Conservation (phyloP, 2,329 filamentous ascomycete species). For the Aspergillus alliaceus region DNA sequence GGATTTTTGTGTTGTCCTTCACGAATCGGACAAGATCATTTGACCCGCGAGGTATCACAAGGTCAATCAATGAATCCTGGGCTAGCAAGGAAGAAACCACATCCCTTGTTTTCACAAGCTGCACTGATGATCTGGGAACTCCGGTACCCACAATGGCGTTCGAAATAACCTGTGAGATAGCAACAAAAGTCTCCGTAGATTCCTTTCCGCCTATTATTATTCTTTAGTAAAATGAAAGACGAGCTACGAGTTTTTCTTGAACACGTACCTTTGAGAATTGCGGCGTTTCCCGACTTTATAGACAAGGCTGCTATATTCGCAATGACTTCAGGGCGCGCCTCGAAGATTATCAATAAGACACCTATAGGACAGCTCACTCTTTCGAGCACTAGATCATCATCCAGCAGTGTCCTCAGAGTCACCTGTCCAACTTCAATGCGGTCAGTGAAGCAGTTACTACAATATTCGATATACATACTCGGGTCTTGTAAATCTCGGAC, state of each 20-base stretch:
- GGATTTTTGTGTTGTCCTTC: slow-evolving; percentile 88
- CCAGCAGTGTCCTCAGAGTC: slow-evolving; percentile 78
- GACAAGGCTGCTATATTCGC: slow-evolving; percentile 95
- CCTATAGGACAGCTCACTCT: slow-evolving; percentile 92
- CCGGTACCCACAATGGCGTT: slow-evolving; percentile 68
- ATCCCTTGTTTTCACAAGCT: slow-evolving; percentile 91
- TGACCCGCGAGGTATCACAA: slow-evolving; percentile 88
- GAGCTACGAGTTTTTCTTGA: background rate
- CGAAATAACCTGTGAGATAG: slow-evolving; percentile 84
- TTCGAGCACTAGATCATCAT: slow-evolving; percentile 81
- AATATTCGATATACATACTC: slow-evolving; percentile 54
- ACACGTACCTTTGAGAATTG: slow-evolving; percentile 78
- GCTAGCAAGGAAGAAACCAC: slow-evolving; percentile 84
- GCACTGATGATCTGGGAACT: slow-evolving; percentile 83
- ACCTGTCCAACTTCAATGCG: slow-evolving; percentile 69
- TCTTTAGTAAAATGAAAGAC: slow-evolving; percentile 6
- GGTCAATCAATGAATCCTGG: slow-evolving; percentile 84
- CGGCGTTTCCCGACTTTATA: slow-evolving; percentile 95
- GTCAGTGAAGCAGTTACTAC: slow-evolving; percentile 12
- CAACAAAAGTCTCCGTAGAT: slow-evolving; percentile 89
- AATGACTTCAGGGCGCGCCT: slow-evolving; percentile 95
- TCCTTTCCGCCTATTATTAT: slow-evolving; percentile 79
- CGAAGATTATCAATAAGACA: slow-evolving; percentile 97
- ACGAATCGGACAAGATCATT: slow-evolving; percentile 90
- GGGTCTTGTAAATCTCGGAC: slow-evolving; percentile 84